Evolutionary conservation across 2,329 filamentous ascomycete species (phyloP).

Genomic region (Ceratocystis ficicola): DNA sequence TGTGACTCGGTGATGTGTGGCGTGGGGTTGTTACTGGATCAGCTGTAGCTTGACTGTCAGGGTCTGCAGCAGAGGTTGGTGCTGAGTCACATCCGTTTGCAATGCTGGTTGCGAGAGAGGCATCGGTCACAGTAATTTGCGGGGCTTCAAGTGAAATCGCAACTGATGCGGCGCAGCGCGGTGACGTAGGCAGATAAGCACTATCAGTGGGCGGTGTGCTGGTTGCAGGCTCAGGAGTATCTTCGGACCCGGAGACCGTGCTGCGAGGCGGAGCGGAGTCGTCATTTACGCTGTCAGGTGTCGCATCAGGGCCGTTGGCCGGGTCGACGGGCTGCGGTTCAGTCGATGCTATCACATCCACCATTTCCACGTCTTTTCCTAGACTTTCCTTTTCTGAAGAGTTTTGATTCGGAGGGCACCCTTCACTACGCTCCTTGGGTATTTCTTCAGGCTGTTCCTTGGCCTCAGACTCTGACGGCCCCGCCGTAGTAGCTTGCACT

Average conservation of each 20-base stretch:
- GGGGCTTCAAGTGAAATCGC: not conserved
- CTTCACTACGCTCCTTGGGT: too few species aligned
- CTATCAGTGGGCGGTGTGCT: not conserved
- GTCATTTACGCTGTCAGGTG: not conserved
- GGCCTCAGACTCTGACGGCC: not conserved
- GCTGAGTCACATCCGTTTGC: slow-evolving; percentile 22
- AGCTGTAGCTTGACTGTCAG: not conserved
- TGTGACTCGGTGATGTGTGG: slow-evolving; percentile 11
- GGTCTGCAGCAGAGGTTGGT: not conserved
- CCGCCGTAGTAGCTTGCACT: not conserved
- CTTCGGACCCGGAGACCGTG: not conserved
- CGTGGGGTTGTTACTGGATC: not conserved
- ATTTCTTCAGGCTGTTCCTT: not conserved
- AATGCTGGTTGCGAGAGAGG: slow-evolving; percentile 26
- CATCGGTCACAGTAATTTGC: slow-evolving; percentile 25
- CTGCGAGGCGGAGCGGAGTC: not conserved
- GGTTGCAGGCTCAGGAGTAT: not conserved
- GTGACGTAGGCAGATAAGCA: not conserved
- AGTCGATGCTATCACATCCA: slow-evolving; percentile 9
- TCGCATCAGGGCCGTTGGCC: not conserved
- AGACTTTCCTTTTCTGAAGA: too few species aligned
- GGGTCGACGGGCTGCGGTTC: not conserved
- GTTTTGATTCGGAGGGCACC: too few species aligned
- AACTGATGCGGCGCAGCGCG: not conserved
- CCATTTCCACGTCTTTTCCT: slow-evolving; percentile 18